Conservation (phyloP, 2,329 filamentous ascomycete species). For the Diaporthe sp. region DNA sequence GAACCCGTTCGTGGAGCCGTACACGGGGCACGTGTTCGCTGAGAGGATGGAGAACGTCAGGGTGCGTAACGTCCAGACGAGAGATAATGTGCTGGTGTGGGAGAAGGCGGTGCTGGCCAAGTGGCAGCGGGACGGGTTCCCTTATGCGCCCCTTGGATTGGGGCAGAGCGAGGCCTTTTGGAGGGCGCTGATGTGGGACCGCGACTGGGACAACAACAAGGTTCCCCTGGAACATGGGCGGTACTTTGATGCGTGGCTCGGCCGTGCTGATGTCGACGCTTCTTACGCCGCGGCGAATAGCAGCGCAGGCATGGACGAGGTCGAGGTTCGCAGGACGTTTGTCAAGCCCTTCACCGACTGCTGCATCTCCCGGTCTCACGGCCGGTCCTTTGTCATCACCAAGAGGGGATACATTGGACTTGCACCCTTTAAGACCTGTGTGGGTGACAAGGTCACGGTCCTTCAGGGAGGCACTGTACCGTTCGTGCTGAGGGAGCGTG, state of each 20-base stretch:
- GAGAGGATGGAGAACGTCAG: constrained; percentile 22
- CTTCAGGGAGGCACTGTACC: constrained; percentile 25
- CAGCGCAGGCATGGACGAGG: neutral
- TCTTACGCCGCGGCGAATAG: neutral
- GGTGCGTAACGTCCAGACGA: constrained; percentile 4
- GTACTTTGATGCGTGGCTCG: constrained; percentile 23
- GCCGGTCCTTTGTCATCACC: constrained; percentile 14
- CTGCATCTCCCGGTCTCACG: constrained; percentile 3
- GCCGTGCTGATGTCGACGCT: neutral
- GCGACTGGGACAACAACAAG: neutral
- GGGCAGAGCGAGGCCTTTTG: neutral
- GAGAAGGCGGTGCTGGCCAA: constrained; percentile 1
- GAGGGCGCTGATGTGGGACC: constrained; percentile 28
- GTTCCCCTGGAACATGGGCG: neutral
- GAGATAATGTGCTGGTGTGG: constrained; percentile 19
- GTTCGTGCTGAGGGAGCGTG: constrained; percentile 6
- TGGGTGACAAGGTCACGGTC: constrained; percentile 16
- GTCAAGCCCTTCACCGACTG: constrained; percentile 27
- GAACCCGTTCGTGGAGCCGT: neutral
- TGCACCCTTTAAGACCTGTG: neutral
- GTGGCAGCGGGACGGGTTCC: constrained; percentile 9
- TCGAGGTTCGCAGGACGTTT: constrained; percentile 5
- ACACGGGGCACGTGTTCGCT: constrained; percentile 1
- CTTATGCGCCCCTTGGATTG: neutral
- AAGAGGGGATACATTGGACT: neutral